These are phyloP conservation scores for Emericellopsis terricola DNA, from an alignment of 495 filamentous ascomycete genomes.

Conservation along the genomic window DNA sequence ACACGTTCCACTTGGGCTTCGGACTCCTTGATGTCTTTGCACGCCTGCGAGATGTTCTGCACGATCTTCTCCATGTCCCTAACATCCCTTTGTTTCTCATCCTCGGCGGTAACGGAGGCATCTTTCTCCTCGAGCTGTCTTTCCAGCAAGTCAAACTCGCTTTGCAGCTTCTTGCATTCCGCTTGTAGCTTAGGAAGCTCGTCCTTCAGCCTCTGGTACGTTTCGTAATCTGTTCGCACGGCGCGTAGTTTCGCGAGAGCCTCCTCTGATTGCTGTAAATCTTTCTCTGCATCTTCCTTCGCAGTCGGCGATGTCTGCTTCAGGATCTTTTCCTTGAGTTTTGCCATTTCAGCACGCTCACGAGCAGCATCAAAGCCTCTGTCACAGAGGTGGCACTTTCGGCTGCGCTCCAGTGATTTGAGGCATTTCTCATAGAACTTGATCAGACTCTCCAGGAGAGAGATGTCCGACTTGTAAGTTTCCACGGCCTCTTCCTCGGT, in stretches of 20 bases:
- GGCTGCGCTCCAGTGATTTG: slow-evolving; percentile 35
- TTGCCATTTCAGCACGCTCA: not conserved
- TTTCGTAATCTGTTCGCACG: slow-evolving; percentile 50
- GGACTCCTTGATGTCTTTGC: slow-evolving; percentile 49
- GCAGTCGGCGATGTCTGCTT: slow-evolving; percentile 35
- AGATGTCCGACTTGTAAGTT: slow-evolving; percentile 40
- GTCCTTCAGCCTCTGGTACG: slow-evolving; percentile 44
- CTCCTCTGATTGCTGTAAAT: slow-evolving; percentile 31
- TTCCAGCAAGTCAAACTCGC: slow-evolving; percentile 39
- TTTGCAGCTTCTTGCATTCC: slow-evolving; percentile 36
- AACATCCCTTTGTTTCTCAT: slow-evolving; percentile 50
- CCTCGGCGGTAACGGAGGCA: slow-evolving; percentile 40
- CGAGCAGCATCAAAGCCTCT: slow-evolving; percentile 40
- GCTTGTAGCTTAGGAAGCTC: slow-evolving; percentile 54
- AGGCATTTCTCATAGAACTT: slow-evolving; percentile 46
- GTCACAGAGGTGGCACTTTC: slow-evolving; percentile 54
- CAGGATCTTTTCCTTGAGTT: slow-evolving; percentile 40
- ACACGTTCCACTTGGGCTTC: slow-evolving; percentile 54
- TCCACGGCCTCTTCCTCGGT: slow-evolving; percentile 39
- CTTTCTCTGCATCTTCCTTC: slow-evolving; percentile 32
- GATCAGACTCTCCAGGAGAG: slow-evolving; percentile 39
- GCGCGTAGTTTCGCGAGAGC: slow-evolving; percentile 37
- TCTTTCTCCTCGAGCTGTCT: slow-evolving; percentile 59
- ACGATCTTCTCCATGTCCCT: slow-evolving; percentile 63
- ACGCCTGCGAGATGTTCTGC: slow-evolving; percentile 51